Base-by-base conservation (phyloP, 129 eudicot genomes). In the Helianthus tuberosus region DNA sequence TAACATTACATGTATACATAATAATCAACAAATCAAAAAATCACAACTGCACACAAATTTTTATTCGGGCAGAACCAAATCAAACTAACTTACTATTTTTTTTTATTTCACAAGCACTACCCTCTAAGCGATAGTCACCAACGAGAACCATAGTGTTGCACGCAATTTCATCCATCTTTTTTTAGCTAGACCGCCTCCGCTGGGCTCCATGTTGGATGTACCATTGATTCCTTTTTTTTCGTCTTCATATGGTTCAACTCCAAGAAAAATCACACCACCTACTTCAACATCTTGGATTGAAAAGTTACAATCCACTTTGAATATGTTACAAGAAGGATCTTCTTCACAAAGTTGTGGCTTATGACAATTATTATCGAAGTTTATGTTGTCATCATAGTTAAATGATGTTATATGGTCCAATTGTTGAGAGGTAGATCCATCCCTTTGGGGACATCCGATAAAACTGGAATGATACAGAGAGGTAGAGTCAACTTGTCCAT, bases 341-440 rank as follows among this genome's bases (percentile, higher is more conserved):
- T 68, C 6, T 20, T 68, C 75, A 47, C 23, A 53, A 54, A 50
- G 53, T 48, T 47, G 61, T 5, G 75, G 80, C 66, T 14, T 44
- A 68, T 77, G 68, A 49, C 81, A 58, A 59, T 39, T 20, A 32
- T 59, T 8, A 72, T n/a, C 35, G 5, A 69, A 32, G n/a, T 8
- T 43, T 2, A 69, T 14, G 47, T 43, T 51, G 16, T 10, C 57
- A 27, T 39, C 20, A 11, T 11, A 1, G 49, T 55, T 14, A 8
- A 16, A 68, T 3, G 60, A 68, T 11, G 80, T 0, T 14, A 29
- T 0, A 7, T 1, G 17, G 17, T 65, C 25, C 15, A 16, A 68
- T 13, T 27, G 58, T 14, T 58, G 80, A 68, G 68, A 68, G 41
- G 41, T 57, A 50, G 75, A 68, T 76, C 75, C 75, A 29, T 29